Evolutionary conservation across 768 basidiomycete species (phyloP).

Genomic region (Mycena pura): DNA sequence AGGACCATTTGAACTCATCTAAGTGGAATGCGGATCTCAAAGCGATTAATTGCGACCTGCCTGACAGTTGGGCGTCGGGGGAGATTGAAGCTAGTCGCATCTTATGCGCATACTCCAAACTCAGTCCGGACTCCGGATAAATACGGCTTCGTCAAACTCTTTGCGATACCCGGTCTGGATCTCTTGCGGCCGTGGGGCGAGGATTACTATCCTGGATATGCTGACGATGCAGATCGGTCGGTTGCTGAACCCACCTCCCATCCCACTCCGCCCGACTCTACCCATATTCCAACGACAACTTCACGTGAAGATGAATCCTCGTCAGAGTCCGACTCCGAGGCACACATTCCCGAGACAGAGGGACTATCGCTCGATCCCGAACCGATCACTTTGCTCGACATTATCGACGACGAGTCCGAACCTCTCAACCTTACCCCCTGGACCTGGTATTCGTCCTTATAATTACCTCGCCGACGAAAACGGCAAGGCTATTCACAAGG

Average conservation of each 20-base stretch:
- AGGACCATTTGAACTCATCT: conserved; percentile 2
- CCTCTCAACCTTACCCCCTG: background rate
- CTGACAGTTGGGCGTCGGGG: background rate
- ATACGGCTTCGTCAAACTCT: background rate
- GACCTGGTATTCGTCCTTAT: background rate
- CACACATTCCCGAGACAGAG: conserved; percentile 18
- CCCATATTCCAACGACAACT: background rate
- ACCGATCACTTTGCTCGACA: conserved; percentile 29
- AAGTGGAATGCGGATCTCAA: background rate
- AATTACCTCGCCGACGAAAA: background rate
- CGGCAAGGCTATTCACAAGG: conserved; percentile 3
- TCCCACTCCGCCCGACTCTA: background rate
- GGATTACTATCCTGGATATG: background rate
- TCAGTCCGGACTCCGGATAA: background rate
- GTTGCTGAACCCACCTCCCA: background rate
- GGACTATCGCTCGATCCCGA: background rate
- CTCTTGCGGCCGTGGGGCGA: background rate
- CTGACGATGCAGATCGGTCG: background rate
- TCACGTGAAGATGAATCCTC: no score
- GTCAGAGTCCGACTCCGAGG: conserved; percentile 3
- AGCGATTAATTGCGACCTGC: background rate
- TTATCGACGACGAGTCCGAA: conserved; percentile 36
- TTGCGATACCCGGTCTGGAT: background rate
- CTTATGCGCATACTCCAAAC: background rate
- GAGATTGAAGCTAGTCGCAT: background rate